Percentiles rank a stretch among this genome's conserved stretches.
Evolutionary conservation across 805 yeast genomes (phyloP).

Genomic region (Kuraishia cidri): DNA sequence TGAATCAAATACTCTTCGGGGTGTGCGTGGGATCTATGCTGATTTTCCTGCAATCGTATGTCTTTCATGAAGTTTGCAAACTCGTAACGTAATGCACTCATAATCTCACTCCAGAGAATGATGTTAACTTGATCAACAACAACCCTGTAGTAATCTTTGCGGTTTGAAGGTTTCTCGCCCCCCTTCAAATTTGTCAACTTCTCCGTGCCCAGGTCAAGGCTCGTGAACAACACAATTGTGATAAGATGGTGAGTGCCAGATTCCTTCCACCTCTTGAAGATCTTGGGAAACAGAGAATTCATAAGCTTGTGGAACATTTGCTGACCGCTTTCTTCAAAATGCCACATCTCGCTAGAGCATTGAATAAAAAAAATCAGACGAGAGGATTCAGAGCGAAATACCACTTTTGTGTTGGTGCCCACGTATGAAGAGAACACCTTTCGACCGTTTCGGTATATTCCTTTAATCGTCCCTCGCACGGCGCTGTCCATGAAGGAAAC

Average conservation of each 20-base stretch:
- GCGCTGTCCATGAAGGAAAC: slow-evolving; percentile 49
- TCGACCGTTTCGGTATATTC: slow-evolving; percentile 58
- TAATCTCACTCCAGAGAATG: slow-evolving; percentile 82
- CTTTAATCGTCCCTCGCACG: slow-evolving; percentile 55
- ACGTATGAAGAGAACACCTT: slow-evolving; percentile 70
- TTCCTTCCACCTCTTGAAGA: slow-evolving; percentile 81
- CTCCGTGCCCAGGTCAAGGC: slow-evolving; percentile 50
- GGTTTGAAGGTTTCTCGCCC: slow-evolving; percentile 62
- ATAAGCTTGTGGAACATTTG: slow-evolving; percentile 87
- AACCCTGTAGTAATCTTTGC: slow-evolving; percentile 79
- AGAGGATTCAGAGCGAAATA: slow-evolving; percentile 89
- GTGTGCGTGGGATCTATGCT: slow-evolving; percentile 21
- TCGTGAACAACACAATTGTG: slow-evolving; percentile 81
- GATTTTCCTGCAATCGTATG: slow-evolving; percentile 39
- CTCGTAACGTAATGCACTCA: slow-evolving; percentile 79
- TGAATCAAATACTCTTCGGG: slow-evolving; percentile 30
- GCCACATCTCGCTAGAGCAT: slow-evolving; percentile 95
- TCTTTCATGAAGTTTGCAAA: slow-evolving; percentile 77
- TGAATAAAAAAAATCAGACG: slow-evolving; percentile 77
- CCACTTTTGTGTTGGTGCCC: slow-evolving; percentile 65
- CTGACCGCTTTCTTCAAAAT: slow-evolving; percentile 94
- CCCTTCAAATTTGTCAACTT: slow-evolving; percentile 48
- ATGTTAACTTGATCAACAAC: slow-evolving; percentile 93
- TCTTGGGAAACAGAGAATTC: slow-evolving; percentile 84
- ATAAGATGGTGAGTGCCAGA: slow-evolving; percentile 85